Conservation (phyloP, 2,329 filamentous ascomycete species). For the Botrytis medusae region DNA sequence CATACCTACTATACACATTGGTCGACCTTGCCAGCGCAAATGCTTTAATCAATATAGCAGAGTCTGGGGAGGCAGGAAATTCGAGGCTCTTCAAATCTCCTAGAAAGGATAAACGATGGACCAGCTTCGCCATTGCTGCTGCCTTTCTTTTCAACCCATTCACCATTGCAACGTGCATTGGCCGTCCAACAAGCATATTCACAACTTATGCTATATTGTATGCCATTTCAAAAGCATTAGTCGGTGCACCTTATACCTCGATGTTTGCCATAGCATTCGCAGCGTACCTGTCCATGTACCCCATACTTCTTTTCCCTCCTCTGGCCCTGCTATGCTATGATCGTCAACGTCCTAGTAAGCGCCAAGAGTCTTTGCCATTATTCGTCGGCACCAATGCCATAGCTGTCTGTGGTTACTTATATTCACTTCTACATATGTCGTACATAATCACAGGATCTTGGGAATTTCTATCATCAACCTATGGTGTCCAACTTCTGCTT, state of each 20-base stretch:
- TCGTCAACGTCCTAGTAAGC: constrained; percentile 41
- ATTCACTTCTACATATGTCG: constrained; percentile 67
- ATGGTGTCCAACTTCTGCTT: constrained; percentile 87
- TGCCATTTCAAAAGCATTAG: constrained; percentile 76
- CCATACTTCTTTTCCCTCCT: constrained; percentile 80
- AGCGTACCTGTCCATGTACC: constrained; percentile 90
- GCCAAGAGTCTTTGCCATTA: constrained; percentile 41
- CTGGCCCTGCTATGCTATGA: constrained; percentile 80
- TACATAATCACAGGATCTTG: constrained; percentile 76
- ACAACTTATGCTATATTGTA: constrained; percentile 85
- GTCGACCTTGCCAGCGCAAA: constrained; percentile 81
- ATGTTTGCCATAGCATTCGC: constrained; percentile 85
- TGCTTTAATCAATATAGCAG: constrained; percentile 75
- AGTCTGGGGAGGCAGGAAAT: constrained; percentile 74
- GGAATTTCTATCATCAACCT: constrained; percentile 86
- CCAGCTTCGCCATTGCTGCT: constrained; percentile 72
- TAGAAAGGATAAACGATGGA: constrained; percentile 72
- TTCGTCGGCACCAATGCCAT: constrained; percentile 58
- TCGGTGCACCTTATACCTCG: constrained; percentile 69
- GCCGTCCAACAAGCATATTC: constrained; percentile 84
- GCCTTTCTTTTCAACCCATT: constrained; percentile 95
- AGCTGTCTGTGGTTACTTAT: constrained; percentile 56
- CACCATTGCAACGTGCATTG: constrained; percentile 86
- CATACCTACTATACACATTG: constrained; percentile 74
- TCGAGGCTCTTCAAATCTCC: constrained; percentile 77